Evolutionary conservation across 2,329 filamentous ascomycete genomes (phyloP), one percentile per base, ranked within the genome.

Genomic region (Pseudogymnoascus sp.): DNA sequence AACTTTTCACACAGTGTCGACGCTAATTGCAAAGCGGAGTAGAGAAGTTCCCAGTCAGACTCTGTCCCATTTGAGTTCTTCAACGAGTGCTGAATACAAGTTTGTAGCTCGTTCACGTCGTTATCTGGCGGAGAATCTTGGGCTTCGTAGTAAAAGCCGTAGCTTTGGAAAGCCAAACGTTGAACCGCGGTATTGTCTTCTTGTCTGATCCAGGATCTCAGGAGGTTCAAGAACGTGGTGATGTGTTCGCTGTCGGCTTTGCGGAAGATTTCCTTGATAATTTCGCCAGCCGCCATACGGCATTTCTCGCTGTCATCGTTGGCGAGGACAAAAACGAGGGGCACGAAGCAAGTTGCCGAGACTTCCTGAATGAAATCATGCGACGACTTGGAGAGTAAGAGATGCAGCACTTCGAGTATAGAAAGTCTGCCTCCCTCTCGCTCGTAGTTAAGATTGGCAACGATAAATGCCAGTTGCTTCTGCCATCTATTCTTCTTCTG

Each of bases 271-370:
- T 90, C 87, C 72, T 90, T 92, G 64, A 98, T 79, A 51, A 99
- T 79, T 64, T 89, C 85, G 51, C 86, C 88, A 0, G 93, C 92
- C 75, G 93, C 88, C 66, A 92, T 84, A 31, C 90, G 87, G 75
- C 95, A 99, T 69, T 91, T 90, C 62, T 88, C 84, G 60, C 90
- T 91, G 63, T 96, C 90, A 66, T 99, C 95, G 70, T 97, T 96
- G 65, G 90, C 87, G 67, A 97, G 83, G 14, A 93, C 86, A 70
- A 96, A 85, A 61, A 97, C 86, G 5, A 99, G 77, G 0, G 93
- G 92, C 21, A 96, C 82, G 78, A 97, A 99, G 73, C 92, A 90
- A 19, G 86, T 89, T 1, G 85, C 85, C 0, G 91, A 83, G 36
- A 96, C 84, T 68, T 96, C 90, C 73, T 96, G 91, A 6, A 93